Evolutionary conservation across 2,329 filamentous ascomycete species (phyloP), one percentile per base, ranked within the genome.

Genomic region (Zarea fungicola): DNA sequence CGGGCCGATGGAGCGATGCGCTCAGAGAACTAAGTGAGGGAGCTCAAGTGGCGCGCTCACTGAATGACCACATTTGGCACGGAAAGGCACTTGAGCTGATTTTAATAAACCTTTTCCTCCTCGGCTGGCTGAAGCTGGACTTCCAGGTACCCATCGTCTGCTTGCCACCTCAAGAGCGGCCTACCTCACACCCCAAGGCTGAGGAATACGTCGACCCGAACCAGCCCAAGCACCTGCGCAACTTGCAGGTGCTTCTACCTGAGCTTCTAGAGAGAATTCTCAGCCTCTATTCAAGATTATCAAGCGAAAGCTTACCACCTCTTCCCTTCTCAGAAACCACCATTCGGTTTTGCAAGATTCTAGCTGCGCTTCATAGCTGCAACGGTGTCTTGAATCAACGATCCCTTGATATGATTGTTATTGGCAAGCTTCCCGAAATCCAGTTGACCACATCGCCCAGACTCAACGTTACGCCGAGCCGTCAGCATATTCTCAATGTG

Each of bases 51-150:
- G 85, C 89, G 14, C 85, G 89, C 58, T 83, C 82, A 31, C 79
- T 87, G 51, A 91, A 89, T 58, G 93, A 99, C 66, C 89, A 96
- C 66, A 66, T 97, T n/a, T 99, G 93, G 92, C 89, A 96, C 68
- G 93, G 88, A 16, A 97, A 97, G 67, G 91, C 89, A 1, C 74
- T 99, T 18, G 95, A 99, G 63, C 83, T 91, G 23, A 88, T 95
- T 52, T 72, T 93, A 40, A 76, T 95, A 22, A 89, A 86, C 60
- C 76, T 97, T 56, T 62, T 97, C 34, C 79, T 97, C 58, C 81
- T 95, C 53, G 87, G 84, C 25, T 96, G 90, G 87, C 80, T 85
- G 29, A 86, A 84, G 4, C 75, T 92, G 59, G 87, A 93, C 60
- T 97, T 97, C 58, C 78, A 84, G 58, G 78, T 93, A n/a, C 81